These are phyloP conservation scores for Paraphaeosphaeria sporulosa DNA, from an alignment of 2,329 filamentous ascomycete genomes.

Conservation along the genomic window DNA sequence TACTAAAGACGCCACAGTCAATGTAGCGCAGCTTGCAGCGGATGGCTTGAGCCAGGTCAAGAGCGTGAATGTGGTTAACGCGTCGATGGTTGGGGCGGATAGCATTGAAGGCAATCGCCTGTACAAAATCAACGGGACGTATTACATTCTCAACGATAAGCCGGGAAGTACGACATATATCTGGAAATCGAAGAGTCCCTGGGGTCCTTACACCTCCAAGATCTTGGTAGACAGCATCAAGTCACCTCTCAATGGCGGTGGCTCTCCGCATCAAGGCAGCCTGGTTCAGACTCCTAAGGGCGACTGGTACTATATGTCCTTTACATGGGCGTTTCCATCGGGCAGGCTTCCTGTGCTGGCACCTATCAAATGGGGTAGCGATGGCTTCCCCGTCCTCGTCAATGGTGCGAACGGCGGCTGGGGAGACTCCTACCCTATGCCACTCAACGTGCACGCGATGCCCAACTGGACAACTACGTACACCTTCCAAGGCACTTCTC, in stretches of 20 bases:
- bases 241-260: slow-evolving; percentile 51
- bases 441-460: slow-evolving; percentile 21
- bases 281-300: slow-evolving; percentile 59
- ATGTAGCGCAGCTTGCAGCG: slow-evolving; percentile 56
- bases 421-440: slow-evolving; percentile 50
- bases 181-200: slow-evolving; percentile 56
- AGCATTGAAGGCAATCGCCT: slow-evolving; percentile 60
- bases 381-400: slow-evolving; percentile 58
- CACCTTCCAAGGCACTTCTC: slow-evolving; percentile 50
- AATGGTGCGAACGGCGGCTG: slow-evolving; percentile 53
- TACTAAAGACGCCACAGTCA: slow-evolving; percentile 51
- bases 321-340: slow-evolving; percentile 60
- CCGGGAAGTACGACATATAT: slow-evolving; percentile 55
- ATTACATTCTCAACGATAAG: slow-evolving; percentile 60
- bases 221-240: slow-evolving; percentile 50
- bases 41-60: slow-evolving; percentile 56
- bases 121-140: slow-evolving; percentile 62
- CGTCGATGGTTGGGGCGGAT: slow-evolving; percentile 36
- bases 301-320: slow-evolving; percentile 66
- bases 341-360: slow-evolving; percentile 64
- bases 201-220: slow-evolving; percentile 59
- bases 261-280: slow-evolving; percentile 61
- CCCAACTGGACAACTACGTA: slow-evolving; percentile 49
- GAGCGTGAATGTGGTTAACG: slow-evolving; percentile 51
- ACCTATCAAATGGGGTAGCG: slow-evolving; percentile 58